Evolutionary conservation across 495 filamentous ascomycete genomes (phyloP), one percentile per base, ranked within the genome.

Genomic region (Daldinia concentrica): DNA sequence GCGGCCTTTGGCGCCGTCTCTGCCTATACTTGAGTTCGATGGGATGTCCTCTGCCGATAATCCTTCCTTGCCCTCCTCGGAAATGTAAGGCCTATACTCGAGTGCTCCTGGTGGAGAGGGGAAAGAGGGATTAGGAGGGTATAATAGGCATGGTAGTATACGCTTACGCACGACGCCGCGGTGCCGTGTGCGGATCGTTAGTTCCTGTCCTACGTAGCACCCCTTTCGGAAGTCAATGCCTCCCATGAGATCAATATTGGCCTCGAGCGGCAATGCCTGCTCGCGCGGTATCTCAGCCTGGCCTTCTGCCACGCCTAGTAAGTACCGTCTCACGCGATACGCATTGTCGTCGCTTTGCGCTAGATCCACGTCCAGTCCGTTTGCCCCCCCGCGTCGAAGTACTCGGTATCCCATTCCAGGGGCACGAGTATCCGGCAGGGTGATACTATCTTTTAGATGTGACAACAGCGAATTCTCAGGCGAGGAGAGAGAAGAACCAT

Each of bases 151-250:
- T 0, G 95, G 95, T 34, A 99, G 73, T n/a, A 98, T 87, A 2
- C 95, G 83, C 83, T 97, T 97, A 74, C 95, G 84, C 50, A 98
- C 93, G 9, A 99, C 92, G 37, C 95, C 95, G 1, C 90, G 94
- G 79, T 98, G 95, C 75, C 93, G 89, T 0, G 96, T 98, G 26
- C 95, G 89, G 51, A 97, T 97, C 7, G 96, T 98, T 58, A 98
- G 84, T 78, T 99, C 95, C 81, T 99, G 95, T 0, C 95, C 95
- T 0, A 98, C 89, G 79, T 99, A 99, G 79, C 95, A 99, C 1
- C 95, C 95, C 81, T 99, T 99, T 54, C 88, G 86, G 80, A 96
- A 99, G 82, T 98, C 93, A 45, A 98, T 87, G 3, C 86, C 96
- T 17, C 86, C 84, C 85, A 90, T 89, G 69, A 92, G 83, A 79